Conservation (phyloP, 495 filamentous ascomycete genomes). For the Penicillium malachiteum region DNA sequence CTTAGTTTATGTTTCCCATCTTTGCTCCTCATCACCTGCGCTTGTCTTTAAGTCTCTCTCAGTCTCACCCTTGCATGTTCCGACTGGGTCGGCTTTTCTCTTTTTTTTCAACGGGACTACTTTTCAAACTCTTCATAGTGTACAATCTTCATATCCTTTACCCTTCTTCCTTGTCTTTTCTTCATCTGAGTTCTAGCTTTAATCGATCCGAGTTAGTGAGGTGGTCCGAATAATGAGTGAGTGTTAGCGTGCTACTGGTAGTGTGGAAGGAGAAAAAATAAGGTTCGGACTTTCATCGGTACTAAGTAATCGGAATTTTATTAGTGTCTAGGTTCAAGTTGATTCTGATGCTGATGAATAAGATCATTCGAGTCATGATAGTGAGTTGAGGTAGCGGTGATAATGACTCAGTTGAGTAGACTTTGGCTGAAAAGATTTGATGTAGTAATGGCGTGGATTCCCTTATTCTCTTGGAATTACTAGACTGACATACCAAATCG, state of each 20-base stretch:
- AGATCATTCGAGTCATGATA: background rate
- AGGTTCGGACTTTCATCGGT: too few species aligned
- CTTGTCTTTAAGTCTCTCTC: background rate
- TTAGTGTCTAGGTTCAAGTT: too few species aligned
- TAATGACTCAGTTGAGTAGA: background rate
- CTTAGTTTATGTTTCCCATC: slow-evolving; percentile 21
- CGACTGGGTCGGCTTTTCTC: slow-evolving; percentile 33
- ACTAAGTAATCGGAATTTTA: too few species aligned
- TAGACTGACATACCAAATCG: too few species aligned
- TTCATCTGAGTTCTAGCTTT: background rate
- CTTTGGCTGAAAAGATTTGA: background rate
- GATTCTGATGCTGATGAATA: too few species aligned
- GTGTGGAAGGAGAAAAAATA: too few species aligned
- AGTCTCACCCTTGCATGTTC: slow-evolving; percentile 33
- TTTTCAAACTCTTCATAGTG: slow-evolving; percentile 28
- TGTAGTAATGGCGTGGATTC: background rate
- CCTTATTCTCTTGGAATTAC: too few species aligned
- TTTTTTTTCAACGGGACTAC: slow-evolving; percentile 10
- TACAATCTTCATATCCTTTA: slow-evolving; percentile 34
- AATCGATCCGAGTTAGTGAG: background rate
- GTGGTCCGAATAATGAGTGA: too few species aligned
- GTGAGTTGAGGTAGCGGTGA: background rate
- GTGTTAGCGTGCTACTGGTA: too few species aligned
- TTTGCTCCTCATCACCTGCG: slow-evolving; percentile 14
- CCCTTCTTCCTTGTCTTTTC: background rate